These are phyloP conservation scores for Acanthamoeba lugdunensis DNA, from an alignment of 208 protist species.

Conservation along the genomic window DNA sequence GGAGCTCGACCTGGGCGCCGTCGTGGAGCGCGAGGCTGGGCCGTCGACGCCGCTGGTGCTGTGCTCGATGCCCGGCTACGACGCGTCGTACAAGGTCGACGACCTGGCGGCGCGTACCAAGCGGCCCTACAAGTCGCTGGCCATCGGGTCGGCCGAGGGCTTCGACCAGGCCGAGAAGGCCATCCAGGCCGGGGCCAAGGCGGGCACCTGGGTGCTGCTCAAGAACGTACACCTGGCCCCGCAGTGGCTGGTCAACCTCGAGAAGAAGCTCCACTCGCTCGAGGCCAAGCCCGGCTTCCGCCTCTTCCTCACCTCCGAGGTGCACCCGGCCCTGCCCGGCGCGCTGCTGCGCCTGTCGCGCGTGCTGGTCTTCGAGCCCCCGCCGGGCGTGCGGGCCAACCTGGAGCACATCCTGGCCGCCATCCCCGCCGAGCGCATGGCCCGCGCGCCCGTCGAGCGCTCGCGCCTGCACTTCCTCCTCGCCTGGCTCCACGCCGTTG, in stretches of 20 bases:
- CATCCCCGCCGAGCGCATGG: no score
- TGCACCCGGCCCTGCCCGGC: no score
- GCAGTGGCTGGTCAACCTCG: conserved; percentile 93
- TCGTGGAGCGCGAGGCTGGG: conserved; percentile 82
- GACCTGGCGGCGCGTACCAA: conserved; percentile 87
- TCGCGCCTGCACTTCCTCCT: no score
- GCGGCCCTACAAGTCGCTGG: conserved; percentile 89
- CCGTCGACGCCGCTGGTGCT: conserved; percentile 84
- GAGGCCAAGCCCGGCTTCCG: conserved; percentile 90
- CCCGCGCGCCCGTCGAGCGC: no score
- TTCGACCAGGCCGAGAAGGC: conserved; percentile 92
- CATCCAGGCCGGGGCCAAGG: conserved; percentile 88
- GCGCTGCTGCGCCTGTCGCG: no score
- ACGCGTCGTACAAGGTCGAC: conserved; percentile 92
- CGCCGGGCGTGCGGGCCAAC: no score
- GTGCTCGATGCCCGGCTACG: conserved; percentile 92
- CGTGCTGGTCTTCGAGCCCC: no score
- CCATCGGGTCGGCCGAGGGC: conserved; percentile 96
- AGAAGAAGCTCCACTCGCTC: conserved; percentile 95
- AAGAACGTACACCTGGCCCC: conserved; percentile 98
- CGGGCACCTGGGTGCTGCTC: conserved; percentile 95
- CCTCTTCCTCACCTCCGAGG: conserved; percentile 96
- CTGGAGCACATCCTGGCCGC: no score
- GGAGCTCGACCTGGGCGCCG: conserved; percentile 78
- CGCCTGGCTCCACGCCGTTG: no score